Evolutionary conservation across 2,329 filamentous ascomycete species (phyloP).

Genomic region (Aquanectria penicillioides): DNA sequence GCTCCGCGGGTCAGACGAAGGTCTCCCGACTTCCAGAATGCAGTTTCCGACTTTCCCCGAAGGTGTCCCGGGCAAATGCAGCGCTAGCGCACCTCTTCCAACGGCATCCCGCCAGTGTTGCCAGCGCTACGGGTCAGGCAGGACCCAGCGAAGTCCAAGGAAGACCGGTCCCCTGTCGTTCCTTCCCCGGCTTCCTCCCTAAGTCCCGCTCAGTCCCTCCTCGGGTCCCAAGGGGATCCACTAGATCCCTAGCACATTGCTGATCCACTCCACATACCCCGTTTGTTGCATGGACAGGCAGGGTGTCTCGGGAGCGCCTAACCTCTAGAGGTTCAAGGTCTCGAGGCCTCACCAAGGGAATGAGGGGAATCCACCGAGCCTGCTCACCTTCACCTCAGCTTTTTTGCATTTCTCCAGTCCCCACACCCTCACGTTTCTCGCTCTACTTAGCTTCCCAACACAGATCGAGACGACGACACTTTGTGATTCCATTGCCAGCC

Average conservation of each 20-base stretch:
- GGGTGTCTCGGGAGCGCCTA: conserved; percentile 41
- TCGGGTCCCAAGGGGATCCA: background rate
- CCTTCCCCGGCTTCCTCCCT: conserved; percentile 13
- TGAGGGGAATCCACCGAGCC: conserved; percentile 7
- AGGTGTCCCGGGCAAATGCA: conserved; percentile 19
- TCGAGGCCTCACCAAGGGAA: conserved; percentile 40
- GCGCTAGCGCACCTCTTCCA: conserved; percentile 33
- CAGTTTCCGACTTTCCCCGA: conserved; percentile 41
- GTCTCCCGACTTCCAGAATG: conserved; percentile 39
- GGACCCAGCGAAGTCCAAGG: conserved; percentile 10
- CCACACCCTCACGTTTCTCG: background rate
- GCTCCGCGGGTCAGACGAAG: conserved; percentile 33
- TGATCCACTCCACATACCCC: background rate
- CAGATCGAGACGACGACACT: conserved; percentile 8
- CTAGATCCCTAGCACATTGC: background rate
- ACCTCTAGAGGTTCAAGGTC: conserved; percentile 45
- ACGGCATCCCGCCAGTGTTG: conserved; percentile 32
- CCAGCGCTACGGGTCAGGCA: conserved; percentile 35
- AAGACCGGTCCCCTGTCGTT: conserved; percentile 4
- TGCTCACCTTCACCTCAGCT: conserved; percentile 22
- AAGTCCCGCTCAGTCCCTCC: background rate
- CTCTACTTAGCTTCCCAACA: conserved; percentile 14
- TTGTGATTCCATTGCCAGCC: background rate
- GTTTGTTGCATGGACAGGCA: conserved; percentile 19
- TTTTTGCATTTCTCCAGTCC: conserved; percentile 10